phyloP scores from a whole-genome alignment of 208 protist genomes.

The Leishmania guyanensis region DNA sequence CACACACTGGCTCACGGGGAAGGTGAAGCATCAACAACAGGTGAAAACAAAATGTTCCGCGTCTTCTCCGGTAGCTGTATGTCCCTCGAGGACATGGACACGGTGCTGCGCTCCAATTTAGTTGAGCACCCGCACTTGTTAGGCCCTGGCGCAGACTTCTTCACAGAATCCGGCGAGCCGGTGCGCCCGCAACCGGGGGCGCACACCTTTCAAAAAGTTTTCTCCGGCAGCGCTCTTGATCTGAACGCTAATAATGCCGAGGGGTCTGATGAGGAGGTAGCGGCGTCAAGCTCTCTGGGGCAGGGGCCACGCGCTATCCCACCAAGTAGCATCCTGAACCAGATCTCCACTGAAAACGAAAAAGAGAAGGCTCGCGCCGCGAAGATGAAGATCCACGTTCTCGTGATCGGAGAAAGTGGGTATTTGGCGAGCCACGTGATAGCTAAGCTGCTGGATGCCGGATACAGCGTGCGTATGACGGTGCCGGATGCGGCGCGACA shows the following conservation, averaged over 20 bases:
- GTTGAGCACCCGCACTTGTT: slow-evolving; percentile 80
- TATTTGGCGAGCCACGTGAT: slow-evolving; percentile 88
- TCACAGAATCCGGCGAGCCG: slow-evolving; percentile 84
- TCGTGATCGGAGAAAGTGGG: slow-evolving; percentile 86
- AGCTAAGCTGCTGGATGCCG: slow-evolving; percentile 80
- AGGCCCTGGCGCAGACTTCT: slow-evolving; percentile 87
- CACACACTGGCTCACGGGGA: not conserved
- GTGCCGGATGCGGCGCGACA: slow-evolving; percentile 51
- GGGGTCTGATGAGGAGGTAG: slow-evolving; percentile 59
- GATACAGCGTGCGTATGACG: slow-evolving; percentile 86
- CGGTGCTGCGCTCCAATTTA: slow-evolving; percentile 63
- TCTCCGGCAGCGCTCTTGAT: slow-evolving; percentile 88
- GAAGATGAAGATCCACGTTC: slow-evolving; percentile 83
- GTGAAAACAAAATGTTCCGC: slow-evolving; percentile 62
- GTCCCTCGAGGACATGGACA: slow-evolving; percentile 91
- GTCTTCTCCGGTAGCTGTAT: slow-evolving; percentile 90
- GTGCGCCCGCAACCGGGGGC: slow-evolving; percentile 79
- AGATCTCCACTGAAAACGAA: slow-evolving; percentile 80
- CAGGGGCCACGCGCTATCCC: slow-evolving; percentile 35
- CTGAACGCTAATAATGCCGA: slow-evolving; percentile 82
- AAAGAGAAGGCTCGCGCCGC: slow-evolving; percentile 66
- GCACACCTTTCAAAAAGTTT: slow-evolving; percentile 87
- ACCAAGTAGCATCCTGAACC: slow-evolving; percentile 80
- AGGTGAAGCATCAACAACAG: not conserved
- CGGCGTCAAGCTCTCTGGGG: slow-evolving; percentile 16